Conservation (phyloP, 2,329 filamentous ascomycete genomes). For the Ramularia endophylla region DNA sequence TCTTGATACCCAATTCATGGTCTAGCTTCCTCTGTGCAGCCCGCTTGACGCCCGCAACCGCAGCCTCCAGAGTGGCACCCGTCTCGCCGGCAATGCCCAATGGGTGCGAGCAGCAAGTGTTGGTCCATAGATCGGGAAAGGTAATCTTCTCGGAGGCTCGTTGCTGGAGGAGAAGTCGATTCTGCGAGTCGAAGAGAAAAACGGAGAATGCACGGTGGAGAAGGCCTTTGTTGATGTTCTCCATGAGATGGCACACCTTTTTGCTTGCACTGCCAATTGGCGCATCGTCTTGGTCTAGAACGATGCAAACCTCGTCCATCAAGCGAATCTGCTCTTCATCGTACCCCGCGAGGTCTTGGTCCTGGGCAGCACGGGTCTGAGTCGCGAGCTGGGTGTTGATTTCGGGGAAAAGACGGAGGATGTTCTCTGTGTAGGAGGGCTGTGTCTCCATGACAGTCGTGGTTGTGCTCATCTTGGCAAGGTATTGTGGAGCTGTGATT, state of each 20-base stretch:
- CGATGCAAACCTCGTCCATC: slow-evolving; percentile 99
- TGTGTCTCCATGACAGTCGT: slow-evolving; percentile 25
- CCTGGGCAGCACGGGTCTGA: slow-evolving; percentile 50
- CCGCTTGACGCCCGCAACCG: slow-evolving; percentile 79
- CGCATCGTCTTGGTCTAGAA: slow-evolving; percentile 82
- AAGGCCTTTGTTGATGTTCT: slow-evolving; percentile 93
- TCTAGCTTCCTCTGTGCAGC: slow-evolving; percentile 90
- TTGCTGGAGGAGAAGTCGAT: slow-evolving; percentile 90
- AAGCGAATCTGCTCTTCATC: slow-evolving; percentile 96
- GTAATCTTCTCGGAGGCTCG: slow-evolving; percentile 96
- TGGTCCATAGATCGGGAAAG: slow-evolving; percentile 99
- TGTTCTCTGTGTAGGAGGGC: slow-evolving; percentile 69
- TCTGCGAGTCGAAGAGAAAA: slow-evolving; percentile 93
- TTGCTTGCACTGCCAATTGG: slow-evolving; percentile 97
- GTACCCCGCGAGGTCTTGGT: slow-evolving; percentile 75
- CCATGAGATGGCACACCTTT: slow-evolving; percentile 98
- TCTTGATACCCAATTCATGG: slow-evolving; percentile 89
- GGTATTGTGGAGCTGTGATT: not conserved
- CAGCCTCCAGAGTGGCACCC: slow-evolving; percentile 71
- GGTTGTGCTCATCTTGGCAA: slow-evolving; percentile 27
- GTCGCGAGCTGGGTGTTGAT: slow-evolving; percentile 57
- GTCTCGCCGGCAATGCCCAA: slow-evolving; percentile 88
- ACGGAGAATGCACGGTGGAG: slow-evolving; percentile 97
- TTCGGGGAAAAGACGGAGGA: slow-evolving; percentile 84
- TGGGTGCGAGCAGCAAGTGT: slow-evolving; percentile 98